Percentiles rank a stretch among this genome's conserved stretches.
Conservation (phyloP, 2,329 filamentous ascomycete genomes). For the Hymenoscyphus occultus region DNA sequence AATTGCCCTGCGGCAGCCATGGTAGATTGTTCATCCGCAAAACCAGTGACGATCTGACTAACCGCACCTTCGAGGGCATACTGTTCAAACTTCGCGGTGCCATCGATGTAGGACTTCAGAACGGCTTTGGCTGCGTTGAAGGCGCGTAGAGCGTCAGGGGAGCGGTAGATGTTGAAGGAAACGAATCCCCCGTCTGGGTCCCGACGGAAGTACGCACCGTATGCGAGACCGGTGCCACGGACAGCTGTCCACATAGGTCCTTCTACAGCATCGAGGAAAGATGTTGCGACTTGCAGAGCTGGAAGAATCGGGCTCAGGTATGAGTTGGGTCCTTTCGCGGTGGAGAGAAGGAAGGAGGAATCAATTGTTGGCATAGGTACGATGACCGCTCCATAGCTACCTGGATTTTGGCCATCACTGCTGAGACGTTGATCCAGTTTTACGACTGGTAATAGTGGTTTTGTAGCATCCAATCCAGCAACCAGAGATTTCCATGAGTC, state of each 20-base stretch:
- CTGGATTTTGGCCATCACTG: slow-evolving; percentile 69
- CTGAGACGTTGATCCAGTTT: slow-evolving; percentile 70
- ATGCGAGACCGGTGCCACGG: slow-evolving; percentile 88
- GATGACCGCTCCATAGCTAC: slow-evolving; percentile 70
- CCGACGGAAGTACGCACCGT: slow-evolving; percentile 77
- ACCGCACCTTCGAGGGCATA: slow-evolving; percentile 76
- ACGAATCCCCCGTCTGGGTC: slow-evolving; percentile 77
- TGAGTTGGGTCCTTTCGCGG: slow-evolving; percentile 69
- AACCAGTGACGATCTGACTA: slow-evolving; percentile 78
- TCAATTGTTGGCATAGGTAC: slow-evolving; percentile 91
- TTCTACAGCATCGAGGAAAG: slow-evolving; percentile 90
- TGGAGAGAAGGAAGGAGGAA: slow-evolving; percentile 81
- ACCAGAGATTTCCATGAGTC: slow-evolving; percentile 70
- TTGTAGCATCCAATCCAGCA: slow-evolving; percentile 38
- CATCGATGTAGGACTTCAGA: slow-evolving; percentile 71
- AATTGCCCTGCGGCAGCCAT: slow-evolving; percentile 78
- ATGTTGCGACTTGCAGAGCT: slow-evolving; percentile 79
- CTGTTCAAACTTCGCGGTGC: slow-evolving; percentile 69
- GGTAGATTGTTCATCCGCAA: slow-evolving; percentile 86
- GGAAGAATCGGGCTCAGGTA: slow-evolving; percentile 77
- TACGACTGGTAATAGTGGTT: slow-evolving; percentile 66
- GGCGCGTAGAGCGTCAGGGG: slow-evolving; percentile 84
- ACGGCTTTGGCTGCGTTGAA: slow-evolving; percentile 74
- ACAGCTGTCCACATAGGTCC: slow-evolving; percentile 93
- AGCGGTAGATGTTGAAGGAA: slow-evolving; percentile 84